Base-by-base conservation (phyloP, 2,329 filamentous ascomycete genomes). In the Verticillium klebahnii region DNA sequence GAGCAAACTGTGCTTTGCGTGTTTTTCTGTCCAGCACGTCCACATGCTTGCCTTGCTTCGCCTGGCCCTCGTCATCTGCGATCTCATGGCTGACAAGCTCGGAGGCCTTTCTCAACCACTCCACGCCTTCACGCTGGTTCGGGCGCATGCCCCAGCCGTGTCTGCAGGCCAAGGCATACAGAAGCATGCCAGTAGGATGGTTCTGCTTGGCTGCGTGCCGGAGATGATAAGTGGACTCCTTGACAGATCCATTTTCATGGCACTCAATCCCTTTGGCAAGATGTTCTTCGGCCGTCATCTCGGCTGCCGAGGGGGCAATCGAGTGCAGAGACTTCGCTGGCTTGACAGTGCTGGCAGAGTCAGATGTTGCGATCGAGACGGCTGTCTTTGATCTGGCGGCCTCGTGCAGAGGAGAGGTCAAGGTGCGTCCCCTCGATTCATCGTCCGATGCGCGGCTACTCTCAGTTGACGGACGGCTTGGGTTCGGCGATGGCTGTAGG, bases 111-210 rank as follows among this genome's bases (percentile, higher is more conserved):
- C 92, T 88, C 61, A 99, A 80, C 95, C 95, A 99, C 68, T 89
- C 85, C 0, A 98, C 91, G 8, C 92, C 95, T 75, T 99, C 95
- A 57, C 84, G 84, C 70, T 92, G 92, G 73, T 97, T 97, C 8
- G 92, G 86, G 11, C 93, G 89, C 92, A 98, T 97, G 19, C 95
- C 95, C 95, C 95, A 99, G 57, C 95, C 95, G 72, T 99, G 95
- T 58, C 95, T 86, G 72, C 94, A 98, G 12, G 95, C 95, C 39
- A 99, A 83, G 5, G 94, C 95, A 74, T 97, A 99, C 36, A 98
- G 82, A 14, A 99, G 85, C 95, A 99, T 99, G 25, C 90, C 95
- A 0, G 94, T 97, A 0, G 95, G 91, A 62, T 96, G 86, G 56
- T 92, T 91, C 61, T 91, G 89, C 68, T 89, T 88, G 1, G 95